These are phyloP conservation scores for Yamagishiella unicocca DNA, from an alignment of 139 green algal genomes.

Conservation along the genomic window DNA sequence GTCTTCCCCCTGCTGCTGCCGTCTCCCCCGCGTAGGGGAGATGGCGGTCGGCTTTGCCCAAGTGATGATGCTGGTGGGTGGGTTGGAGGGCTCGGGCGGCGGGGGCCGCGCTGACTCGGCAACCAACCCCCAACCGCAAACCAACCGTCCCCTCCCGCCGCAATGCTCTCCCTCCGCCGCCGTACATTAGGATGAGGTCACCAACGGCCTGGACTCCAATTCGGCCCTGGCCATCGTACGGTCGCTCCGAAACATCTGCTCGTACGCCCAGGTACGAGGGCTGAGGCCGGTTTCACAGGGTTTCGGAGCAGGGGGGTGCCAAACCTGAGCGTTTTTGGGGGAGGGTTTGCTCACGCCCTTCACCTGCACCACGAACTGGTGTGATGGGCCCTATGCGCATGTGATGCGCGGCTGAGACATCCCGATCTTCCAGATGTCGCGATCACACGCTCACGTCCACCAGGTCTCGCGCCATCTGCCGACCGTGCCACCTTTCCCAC, in stretches of 20 bases:
- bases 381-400: no score
- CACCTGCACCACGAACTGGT: no score
- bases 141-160: background rate
- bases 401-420: no score
- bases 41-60: conserved; percentile 71
- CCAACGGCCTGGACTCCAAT: conserved; percentile 69
- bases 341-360: background rate
- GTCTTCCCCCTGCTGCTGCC: background rate
- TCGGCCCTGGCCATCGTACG: conserved; percentile 78
- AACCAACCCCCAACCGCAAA: no score
- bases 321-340: background rate
- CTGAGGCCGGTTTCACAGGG: background rate
- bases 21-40: conserved; percentile 79
- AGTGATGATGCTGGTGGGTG: conserved; percentile 62
- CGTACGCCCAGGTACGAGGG: background rate
- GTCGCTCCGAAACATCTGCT: conserved; percentile 57
- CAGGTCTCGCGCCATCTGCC: no score
- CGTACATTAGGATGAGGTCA: conserved; percentile 69
- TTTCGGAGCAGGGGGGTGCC: background rate
- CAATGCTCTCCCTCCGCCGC: background rate
- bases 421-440: no score
- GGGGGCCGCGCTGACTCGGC: background rate
- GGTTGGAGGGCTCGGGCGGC: background rate
- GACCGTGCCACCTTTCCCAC: no score
- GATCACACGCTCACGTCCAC: no score